Conservation (phyloP, 1,284 basidiomycete species). For the Coniferiporia sulphurascens region DNA sequence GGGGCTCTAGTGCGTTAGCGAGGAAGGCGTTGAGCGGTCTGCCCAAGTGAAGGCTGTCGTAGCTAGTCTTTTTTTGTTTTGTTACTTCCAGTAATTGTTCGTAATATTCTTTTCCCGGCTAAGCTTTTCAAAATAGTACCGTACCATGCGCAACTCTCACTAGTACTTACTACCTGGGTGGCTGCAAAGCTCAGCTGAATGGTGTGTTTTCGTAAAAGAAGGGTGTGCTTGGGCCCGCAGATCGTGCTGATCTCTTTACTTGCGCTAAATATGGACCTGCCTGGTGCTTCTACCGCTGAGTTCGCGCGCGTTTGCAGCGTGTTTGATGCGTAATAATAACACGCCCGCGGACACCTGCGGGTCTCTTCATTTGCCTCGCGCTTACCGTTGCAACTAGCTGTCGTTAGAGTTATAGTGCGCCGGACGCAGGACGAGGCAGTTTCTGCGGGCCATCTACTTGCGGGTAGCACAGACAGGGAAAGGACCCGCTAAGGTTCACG, state of each 20-base stretch:
- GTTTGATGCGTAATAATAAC: background rate
- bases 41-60: background rate
- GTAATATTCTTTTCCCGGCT: background rate
- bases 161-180: background rate
- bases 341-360: background rate
- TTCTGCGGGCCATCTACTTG: too few species aligned
- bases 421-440: too few species aligned
- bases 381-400: too few species aligned
- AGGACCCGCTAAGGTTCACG: too few species aligned
- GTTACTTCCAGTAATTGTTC: background rate
- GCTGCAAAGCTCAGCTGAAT: too few species aligned
- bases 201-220: background rate
- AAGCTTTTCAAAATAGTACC: too few species aligned
- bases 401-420: too few species aligned
- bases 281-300: conserved; percentile 23
- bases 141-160: background rate
- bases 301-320: background rate
- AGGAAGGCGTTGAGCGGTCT: conserved; percentile 3
- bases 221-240: conserved; percentile 25
- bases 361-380: background rate
- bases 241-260: conserved; percentile 20
- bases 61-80: background rate
- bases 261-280: background rate
- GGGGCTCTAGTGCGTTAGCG: background rate
- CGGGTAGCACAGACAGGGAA: too few species aligned